Evolutionary conservation across 805 yeast species (phyloP), one percentile per base, ranked within the genome.

Genomic region (Spathaspora passalidarum): DNA sequence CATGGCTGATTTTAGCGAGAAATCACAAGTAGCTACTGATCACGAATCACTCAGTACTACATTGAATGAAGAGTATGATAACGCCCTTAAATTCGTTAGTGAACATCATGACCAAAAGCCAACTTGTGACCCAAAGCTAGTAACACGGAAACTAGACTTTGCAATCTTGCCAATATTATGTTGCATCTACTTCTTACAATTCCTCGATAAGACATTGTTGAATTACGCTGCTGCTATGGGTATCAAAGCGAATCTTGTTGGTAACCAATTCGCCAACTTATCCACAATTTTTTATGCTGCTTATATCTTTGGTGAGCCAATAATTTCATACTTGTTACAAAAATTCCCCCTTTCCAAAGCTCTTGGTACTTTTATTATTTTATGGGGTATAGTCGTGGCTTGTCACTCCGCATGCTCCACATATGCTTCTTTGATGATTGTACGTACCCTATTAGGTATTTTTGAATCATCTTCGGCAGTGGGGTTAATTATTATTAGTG

Each of bases 211-310:
- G 54, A 70, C 79, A n/a, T 60, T 81, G 42, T 60, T 78, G 34
- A 80, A 81, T 50, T 79, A 81, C 55, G 82, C 86, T 2, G 82
- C 82, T 13, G 81, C 81, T 1, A 78, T 82, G 84, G 86, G 86
- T 0, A 78, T 81, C 52, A 77, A 74, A 54, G 57, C 66, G 2
- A 69, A 78, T 53, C 64, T 79, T 49, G 63, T 73, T 5, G 68
- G 78, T 35, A 57, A 62, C 46, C 76, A 80, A 42, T 80, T 73
- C 54, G 74, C 80, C 18, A 72, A 79, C 52, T 56, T 79, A 42
- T 76, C 79, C 25, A 78, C 84, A 1, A 76, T 79, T 14, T 72
- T 79, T 49, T 76, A 77, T 44, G 80, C 73, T 11, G 70, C 81
- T 1, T 80, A 78, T 48, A 77, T 80, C 44, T 70, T 76, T 49